Conservation (phyloP, 1,139 yeast genomes). For the Kluyveromyces marxianus region DNA sequence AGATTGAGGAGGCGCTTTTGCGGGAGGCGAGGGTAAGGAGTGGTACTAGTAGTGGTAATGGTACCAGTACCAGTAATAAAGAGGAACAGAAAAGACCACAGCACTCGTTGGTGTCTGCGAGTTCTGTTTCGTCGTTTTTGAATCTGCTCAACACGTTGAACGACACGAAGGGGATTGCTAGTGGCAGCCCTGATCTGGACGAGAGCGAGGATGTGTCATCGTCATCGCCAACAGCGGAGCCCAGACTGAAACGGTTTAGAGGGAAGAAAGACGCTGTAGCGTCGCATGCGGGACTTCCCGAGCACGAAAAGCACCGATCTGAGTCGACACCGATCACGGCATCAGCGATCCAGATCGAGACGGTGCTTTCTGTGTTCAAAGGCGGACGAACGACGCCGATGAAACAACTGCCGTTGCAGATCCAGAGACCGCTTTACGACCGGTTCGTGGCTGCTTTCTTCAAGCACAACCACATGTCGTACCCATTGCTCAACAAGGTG, state of each 20-base stretch:
- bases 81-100: constrained; percentile 1
- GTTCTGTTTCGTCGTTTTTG: constrained; percentile 3
- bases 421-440: constrained; percentile 24
- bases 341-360: constrained; percentile 23
- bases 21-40: constrained; percentile 21
- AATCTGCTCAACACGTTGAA: constrained; percentile 3
- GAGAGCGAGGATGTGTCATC: not conserved
- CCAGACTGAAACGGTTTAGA: too few relatives aligned
- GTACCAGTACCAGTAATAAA: not conserved
- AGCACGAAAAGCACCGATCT: constrained; percentile 13
- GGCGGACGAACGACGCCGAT: constrained; percentile 23
- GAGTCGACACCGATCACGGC: constrained; percentile 25
- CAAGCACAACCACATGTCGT: constrained; percentile 38
- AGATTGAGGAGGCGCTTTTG: constrained; percentile 25
- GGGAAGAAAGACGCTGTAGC: not conserved
- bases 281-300: constrained; percentile 4
- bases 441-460: constrained; percentile 37
- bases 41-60: constrained; percentile 5
- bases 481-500: constrained; percentile 37
- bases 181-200: not conserved
- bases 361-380: constrained; percentile 24
- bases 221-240: too few relatives aligned
- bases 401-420: constrained; percentile 12
- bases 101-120: constrained; percentile 17
- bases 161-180: not conserved